Evolutionary conservation across 495 filamentous ascomycete species (phyloP).

Genomic region (Glutinoglossum americanum): DNA sequence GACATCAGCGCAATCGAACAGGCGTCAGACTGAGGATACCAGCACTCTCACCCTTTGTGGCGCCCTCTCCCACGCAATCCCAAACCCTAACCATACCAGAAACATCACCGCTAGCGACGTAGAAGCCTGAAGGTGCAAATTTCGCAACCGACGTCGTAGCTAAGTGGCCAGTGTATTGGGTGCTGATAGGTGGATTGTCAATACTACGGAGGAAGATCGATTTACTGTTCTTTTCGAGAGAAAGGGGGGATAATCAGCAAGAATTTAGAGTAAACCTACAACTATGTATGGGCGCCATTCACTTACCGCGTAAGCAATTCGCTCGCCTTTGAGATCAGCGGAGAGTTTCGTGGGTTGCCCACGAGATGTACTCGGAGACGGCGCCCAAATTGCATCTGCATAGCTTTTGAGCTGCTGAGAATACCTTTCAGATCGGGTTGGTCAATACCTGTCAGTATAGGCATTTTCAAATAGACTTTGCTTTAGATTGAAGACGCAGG

Average conservation of each 20-base stretch:
- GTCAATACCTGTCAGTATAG: neutral
- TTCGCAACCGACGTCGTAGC: conserved; percentile 73
- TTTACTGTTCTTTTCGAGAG: conserved; percentile 53
- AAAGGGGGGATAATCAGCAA: neutral
- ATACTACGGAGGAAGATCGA: conserved; percentile 87
- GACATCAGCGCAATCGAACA: conserved; percentile 5
- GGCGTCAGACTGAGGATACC: conserved; percentile 10
- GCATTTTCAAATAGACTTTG: neutral
- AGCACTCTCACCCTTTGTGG: conserved; percentile 32
- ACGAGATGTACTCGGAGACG: conserved; percentile 62
- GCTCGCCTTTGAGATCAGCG: conserved; percentile 74
- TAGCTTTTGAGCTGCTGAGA: neutral
- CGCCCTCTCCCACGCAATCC: conserved; percentile 48
- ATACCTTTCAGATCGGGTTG: neutral
- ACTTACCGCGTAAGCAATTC: conserved; percentile 80
- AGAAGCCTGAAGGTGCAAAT: conserved; percentile 88
- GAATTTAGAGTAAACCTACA: neutral
- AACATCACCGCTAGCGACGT: conserved; percentile 81
- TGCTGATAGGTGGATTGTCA: conserved; percentile 60
- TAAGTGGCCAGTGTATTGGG: conserved; percentile 83
- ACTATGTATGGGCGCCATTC: neutral
- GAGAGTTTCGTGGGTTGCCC: conserved; percentile 82
- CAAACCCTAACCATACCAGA: conserved; percentile 72
- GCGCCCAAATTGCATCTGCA: conserved; percentile 47
- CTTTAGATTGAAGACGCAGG: neutral